phyloP scores from a whole-genome alignment of 2,329 filamentous ascomycete genomes.

The Pseudogymnoascus sp. region DNA sequence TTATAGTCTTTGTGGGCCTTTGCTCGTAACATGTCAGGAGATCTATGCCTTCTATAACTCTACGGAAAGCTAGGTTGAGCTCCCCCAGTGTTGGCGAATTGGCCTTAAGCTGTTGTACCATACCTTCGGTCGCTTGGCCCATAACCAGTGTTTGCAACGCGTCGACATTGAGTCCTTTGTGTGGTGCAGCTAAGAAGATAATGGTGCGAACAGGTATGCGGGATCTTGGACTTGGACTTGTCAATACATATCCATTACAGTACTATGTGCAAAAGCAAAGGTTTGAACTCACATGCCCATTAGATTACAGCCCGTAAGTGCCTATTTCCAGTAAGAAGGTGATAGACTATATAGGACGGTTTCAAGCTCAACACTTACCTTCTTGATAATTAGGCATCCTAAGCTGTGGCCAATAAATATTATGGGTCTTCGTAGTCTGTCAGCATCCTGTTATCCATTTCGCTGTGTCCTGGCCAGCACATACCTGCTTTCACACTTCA shows the following conservation, averaged over 20 bases:
- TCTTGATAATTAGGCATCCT: constrained; percentile 2
- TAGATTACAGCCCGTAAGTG: background rate
- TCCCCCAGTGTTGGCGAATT: constrained; percentile 16
- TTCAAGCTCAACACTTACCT: background rate
- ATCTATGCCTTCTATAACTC: constrained; percentile 13
- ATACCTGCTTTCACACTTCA: background rate
- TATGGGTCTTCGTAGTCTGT: background rate
- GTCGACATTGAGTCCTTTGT: constrained; percentile 20
- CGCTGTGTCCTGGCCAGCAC: background rate
- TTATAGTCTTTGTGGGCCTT: constrained; percentile 15
- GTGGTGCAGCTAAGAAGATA: constrained; percentile 23
- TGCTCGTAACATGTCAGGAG: constrained; percentile 21
- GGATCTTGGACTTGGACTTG: background rate
- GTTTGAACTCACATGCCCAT: background rate
- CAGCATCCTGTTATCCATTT: background rate
- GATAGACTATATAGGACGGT: background rate
- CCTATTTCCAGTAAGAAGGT: background rate
- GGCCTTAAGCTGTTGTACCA: constrained; percentile 19
- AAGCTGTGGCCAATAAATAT: background rate
- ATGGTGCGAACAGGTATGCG: constrained; percentile 13
- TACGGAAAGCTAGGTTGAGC: constrained; percentile 18
- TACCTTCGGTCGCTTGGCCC: constrained; percentile 13
- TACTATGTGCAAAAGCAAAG: background rate
- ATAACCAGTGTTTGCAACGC: constrained; percentile 19
- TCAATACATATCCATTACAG: background rate